Percentiles rank a stretch among this genome's conserved stretches.
Conservation (phyloP, 2,329 filamentous ascomycete genomes). For the Scopulariopsis brevicaulis region DNA sequence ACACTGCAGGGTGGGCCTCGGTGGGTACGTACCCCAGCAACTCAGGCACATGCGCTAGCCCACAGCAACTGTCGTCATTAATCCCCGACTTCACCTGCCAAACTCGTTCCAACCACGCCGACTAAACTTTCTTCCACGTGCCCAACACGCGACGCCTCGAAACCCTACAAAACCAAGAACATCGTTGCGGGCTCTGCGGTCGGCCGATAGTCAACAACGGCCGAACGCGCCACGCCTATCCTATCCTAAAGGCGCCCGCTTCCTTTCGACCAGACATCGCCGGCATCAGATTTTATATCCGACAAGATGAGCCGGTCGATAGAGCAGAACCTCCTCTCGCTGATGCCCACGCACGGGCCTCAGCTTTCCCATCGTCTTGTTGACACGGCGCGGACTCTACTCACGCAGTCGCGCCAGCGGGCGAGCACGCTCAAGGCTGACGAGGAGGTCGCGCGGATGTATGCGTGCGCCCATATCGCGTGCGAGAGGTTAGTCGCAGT, state of each 20-base stretch:
- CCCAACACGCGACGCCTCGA: neutral
- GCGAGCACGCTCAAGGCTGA: slow-evolving; percentile 71
- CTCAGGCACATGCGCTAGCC: neutral
- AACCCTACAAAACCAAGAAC: neutral
- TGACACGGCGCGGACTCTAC: slow-evolving; percentile 59
- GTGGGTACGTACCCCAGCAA: neutral
- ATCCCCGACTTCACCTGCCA: neutral
- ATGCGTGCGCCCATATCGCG: slow-evolving; percentile 80
- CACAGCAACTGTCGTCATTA: neutral
- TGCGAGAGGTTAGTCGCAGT: slow-evolving; percentile 58
- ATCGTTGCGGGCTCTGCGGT: neutral
- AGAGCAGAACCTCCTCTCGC: slow-evolving; percentile 59
- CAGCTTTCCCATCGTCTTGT: slow-evolving; percentile 58
- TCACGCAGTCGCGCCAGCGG: slow-evolving; percentile 69
- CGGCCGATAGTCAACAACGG: neutral
- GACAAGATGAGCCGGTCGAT: slow-evolving; percentile 59
- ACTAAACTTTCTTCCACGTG: neutral
- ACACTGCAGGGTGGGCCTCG: no score
- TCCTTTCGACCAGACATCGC: neutral
- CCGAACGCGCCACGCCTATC: neutral
- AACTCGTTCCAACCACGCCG: neutral
- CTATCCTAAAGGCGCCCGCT: neutral
- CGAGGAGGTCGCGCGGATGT: slow-evolving; percentile 76
- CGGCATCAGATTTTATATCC: neutral
- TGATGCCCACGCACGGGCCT: slow-evolving; percentile 62